Percentiles rank a stretch among this genome's conserved stretches.
These are phyloP conservation scores for Alternaria brassicae DNA, from an alignment of 2,329 filamentous ascomycete genomes.

Conservation along the genomic window DNA sequence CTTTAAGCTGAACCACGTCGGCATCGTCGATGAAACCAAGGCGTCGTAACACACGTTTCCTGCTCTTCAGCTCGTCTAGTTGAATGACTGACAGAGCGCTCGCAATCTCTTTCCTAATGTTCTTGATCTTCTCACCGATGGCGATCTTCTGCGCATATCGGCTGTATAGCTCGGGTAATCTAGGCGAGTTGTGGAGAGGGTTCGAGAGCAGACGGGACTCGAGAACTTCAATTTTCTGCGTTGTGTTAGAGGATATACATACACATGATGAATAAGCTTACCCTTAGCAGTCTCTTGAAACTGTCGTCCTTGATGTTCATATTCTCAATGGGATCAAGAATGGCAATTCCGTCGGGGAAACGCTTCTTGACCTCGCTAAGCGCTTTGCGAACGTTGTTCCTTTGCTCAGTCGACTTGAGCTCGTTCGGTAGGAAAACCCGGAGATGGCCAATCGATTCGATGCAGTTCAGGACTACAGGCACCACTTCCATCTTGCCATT, in stretches of 20 bases:
- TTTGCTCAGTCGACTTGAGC: conserved; percentile 70
- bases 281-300: conserved; percentile 86
- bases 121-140: conserved; percentile 80
- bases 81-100: conserved; percentile 89
- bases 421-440: conserved; percentile 84
- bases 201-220: conserved; percentile 89
- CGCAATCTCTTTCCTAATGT: conserved; percentile 83
- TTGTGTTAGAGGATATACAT: conserved; percentile 18
- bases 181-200: conserved; percentile 87
- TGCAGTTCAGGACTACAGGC: conserved; percentile 82
- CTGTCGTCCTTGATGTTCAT: conserved; percentile 93
- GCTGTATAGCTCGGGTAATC: conserved; percentile 83
- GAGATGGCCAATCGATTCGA: conserved; percentile 84
- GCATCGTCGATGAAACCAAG: conserved; percentile 94
- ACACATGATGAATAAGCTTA: conserved; percentile 43
- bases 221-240: conserved; percentile 91
- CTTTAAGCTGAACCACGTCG: conserved; percentile 96
- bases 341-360: conserved; percentile 89
- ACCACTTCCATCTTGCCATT: conserved; percentile 80
- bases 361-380: conserved; percentile 82
- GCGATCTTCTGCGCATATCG: conserved; percentile 84
- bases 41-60: conserved; percentile 92
- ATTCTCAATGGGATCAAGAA: conserved; percentile 92
- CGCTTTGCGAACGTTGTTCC: conserved; percentile 70
- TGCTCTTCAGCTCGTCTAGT: conserved; percentile 92